Evolutionary conservation across 495 filamentous ascomycete genomes (phyloP).

Genomic region (Aspergillus saccharolyticus): DNA sequence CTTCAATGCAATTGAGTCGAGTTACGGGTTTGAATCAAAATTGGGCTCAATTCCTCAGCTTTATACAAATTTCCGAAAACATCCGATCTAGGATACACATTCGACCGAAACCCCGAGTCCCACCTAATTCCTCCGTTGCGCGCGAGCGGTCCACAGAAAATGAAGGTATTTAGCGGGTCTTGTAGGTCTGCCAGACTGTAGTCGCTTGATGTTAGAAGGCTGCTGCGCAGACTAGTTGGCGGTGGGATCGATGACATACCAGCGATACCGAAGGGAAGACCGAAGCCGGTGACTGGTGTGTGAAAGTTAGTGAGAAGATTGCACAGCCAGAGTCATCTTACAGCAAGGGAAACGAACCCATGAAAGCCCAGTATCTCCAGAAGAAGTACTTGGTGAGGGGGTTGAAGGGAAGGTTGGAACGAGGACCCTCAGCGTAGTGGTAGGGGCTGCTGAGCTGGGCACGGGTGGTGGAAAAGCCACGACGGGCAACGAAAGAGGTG

Average conservation of each 20-base stretch:
- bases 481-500: conserved; percentile 68
- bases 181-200: conserved; percentile 83
- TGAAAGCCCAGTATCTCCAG: conserved; percentile 76
- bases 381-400: conserved; percentile 79
- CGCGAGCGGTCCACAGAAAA: conserved; percentile 15
- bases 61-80: conserved; percentile 39
- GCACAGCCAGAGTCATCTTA: conserved; percentile 7
- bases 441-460: conserved; percentile 82
- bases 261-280: conserved; percentile 73
- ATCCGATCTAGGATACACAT: conserved; percentile 22
- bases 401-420: conserved; percentile 95
- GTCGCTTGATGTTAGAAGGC: conserved; percentile 24
- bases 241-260: conserved; percentile 49
- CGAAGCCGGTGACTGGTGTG: conserved; percentile 63
- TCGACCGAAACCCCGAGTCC: conserved; percentile 18
- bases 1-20: neutral
- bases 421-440: conserved; percentile 97
- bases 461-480: conserved; percentile 89
- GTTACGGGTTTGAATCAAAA: conserved; percentile 13
- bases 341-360: conserved; percentile 47
- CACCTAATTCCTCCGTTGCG: conserved; percentile 19
- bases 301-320: conserved; percentile 28
- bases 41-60: conserved; percentile 37
- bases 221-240: neutral
- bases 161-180: conserved; percentile 43